Evolutionary conservation across 345 rosid species (phyloP), one percentile per base, ranked within the genome.

Genomic region (Corchorus olitorius): DNA sequence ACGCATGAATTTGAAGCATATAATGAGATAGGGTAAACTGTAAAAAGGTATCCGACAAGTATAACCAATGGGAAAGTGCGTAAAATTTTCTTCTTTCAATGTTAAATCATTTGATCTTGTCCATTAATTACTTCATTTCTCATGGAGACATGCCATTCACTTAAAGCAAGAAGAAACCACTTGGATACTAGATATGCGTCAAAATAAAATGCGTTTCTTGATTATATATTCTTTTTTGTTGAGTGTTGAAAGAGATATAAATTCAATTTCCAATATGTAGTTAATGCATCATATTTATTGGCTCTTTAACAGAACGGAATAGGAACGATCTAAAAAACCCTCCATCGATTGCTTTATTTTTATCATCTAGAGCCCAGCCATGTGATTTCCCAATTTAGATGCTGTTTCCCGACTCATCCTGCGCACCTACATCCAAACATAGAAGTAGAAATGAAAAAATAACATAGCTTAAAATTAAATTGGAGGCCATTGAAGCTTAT

Each of bases 221-320:
- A 64, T 9, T n/a, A 6, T 43, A 54, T 43, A 65, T 65, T 43
- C 27, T 39, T 19, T 27, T 9, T 50, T 13, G 65, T 46, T 67
- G 66, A 66, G 34, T 17, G 53, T 67, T 22, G 61, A 76, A 59
- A 68, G n/a, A 52, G 35, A 13, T 75, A n/a, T 19, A 27, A 46
- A 58, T 65, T 70, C 35, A 33, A 15, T 22, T 37, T 14, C 16
- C 1, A 65, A 22, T 54, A 27, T 43, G 52, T 16, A 34, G 60
- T 49, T 50, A 69, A 59, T 68, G 68, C 37, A 54, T 59, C 43
- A 76, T 37, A 46, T 59, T 46, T 49, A 59, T 6, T 34, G 71
- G 17, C 53, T 65, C 27, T 10, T 10, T 54, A 46, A 46, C 37
- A 45, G 45, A 46, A 45, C 46, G 54, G 20, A 45, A 66, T 66